Evolutionary conservation across 2,329 filamentous ascomycete species (phyloP).

Genomic region (Didymella arachidicola): DNA sequence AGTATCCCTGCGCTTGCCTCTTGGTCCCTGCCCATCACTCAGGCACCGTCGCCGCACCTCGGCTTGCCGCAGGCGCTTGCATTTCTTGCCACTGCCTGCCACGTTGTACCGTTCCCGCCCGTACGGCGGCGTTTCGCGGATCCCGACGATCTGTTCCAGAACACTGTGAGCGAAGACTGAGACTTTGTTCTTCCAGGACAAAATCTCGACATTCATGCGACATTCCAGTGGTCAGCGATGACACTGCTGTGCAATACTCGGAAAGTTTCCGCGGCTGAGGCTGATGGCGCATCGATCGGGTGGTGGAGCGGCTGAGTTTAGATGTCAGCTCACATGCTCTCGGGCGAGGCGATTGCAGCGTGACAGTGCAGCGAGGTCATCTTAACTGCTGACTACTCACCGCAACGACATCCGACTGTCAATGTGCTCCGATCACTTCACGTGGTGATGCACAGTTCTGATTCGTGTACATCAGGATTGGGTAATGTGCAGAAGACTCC

Average conservation of each 20-base stretch:
- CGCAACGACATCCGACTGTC: not conserved
- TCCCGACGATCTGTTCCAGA: slow-evolving; percentile 9
- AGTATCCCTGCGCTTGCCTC: slow-evolving; percentile 7
- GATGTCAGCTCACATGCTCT: not conserved
- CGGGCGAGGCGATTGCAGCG: not conserved
- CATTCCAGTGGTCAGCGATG: too few species aligned
- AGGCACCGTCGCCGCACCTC: slow-evolving; percentile 13
- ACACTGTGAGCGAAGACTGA: not conserved
- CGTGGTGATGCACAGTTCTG: too few species aligned
- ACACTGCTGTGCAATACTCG: not conserved
- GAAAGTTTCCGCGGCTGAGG: not conserved
- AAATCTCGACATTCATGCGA: not conserved
- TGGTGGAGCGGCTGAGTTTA: slow-evolving; percentile 6
- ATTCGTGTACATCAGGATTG: too few species aligned
- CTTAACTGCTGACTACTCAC: slow-evolving; percentile 1
- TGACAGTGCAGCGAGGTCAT: not conserved
- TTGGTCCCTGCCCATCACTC: slow-evolving; percentile 19
- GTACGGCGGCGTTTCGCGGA: not conserved
- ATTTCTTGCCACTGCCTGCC: not conserved
- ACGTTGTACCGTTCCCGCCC: not conserved
- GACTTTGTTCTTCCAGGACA: not conserved
- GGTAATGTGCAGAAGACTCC: too few species aligned
- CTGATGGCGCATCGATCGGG: not conserved
- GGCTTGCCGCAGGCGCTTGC: slow-evolving; percentile 1
- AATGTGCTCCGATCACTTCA: too few species aligned